A percentile compares a stretch with the other conserved stretches of the same genome.
phyloP scores from a whole-genome alignment of 192 early-diverging fungal genomes.

The Backusella liffmaniae region DNA sequence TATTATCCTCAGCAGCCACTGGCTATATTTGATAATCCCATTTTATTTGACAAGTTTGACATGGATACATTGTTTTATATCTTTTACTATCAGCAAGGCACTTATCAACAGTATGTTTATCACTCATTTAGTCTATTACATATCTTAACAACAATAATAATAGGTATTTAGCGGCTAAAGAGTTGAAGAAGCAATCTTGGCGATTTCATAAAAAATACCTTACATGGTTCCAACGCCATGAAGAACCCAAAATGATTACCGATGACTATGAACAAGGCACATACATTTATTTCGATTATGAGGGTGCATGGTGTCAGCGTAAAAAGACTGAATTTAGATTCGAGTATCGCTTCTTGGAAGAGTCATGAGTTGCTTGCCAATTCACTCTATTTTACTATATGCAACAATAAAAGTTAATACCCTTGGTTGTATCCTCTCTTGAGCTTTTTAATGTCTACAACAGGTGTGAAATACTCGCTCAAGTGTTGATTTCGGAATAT shows the following conservation, averaged over 20 bases:
- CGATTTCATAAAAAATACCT: conserved; percentile 98
- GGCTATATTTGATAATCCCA: conserved; percentile 79
- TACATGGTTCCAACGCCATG: conserved; percentile 98
- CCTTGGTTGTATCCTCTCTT: too few relatives aligned
- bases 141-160: background rate
- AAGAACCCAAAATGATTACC: conserved; percentile 93
- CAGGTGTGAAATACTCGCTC: too few relatives aligned
- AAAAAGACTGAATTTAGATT: conserved; percentile 88
- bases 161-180: conserved; percentile 85
- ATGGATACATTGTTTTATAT: conserved; percentile 96
- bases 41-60: conserved; percentile 88
- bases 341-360: conserved; percentile 33
- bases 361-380: conserved; percentile 14
- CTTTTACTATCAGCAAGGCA: conserved; percentile 97
- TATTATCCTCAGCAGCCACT: conserved; percentile 92
- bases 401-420: background rate
- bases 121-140: background rate
- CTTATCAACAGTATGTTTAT: conserved; percentile 77
- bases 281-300: conserved; percentile 98
- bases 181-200: conserved; percentile 96
- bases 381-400: too few relatives aligned
- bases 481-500: too few relatives aligned
- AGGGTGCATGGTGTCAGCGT: conserved; percentile 95
- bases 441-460: too few relatives aligned
- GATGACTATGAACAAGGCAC: conserved; percentile 98